These are phyloP conservation scores for Waltergamsia citrina DNA, from an alignment of 2,329 filamentous ascomycete species.

Conservation along the genomic window DNA sequence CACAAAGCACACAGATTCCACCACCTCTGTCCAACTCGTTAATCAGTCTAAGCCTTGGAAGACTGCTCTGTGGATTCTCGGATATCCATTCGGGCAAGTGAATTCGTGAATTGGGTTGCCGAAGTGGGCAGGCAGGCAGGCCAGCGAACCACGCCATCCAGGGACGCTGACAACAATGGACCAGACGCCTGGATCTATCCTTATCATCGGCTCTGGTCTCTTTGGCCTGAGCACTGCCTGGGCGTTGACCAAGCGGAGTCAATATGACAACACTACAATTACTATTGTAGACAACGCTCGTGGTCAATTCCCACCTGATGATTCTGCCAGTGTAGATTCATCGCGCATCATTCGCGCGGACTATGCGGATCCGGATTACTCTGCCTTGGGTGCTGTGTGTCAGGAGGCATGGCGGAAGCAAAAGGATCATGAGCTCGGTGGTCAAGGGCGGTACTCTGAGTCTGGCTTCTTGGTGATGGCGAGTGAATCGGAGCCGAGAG, in stretches of 20 bases:
- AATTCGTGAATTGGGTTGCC: too few relatives aligned
- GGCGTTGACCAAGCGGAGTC: slow-evolving; percentile 54
- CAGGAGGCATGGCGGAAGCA: slow-evolving; percentile 58
- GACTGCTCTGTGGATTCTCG: too few relatives aligned
- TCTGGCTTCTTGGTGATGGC: slow-evolving; percentile 58
- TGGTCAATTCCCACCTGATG: slow-evolving; percentile 47
- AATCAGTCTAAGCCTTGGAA: too few relatives aligned
- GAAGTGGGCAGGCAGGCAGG: too few relatives aligned
- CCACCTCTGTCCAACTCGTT: too few relatives aligned
- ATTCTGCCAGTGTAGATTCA: slow-evolving; percentile 52
- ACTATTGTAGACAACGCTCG: slow-evolving; percentile 49
- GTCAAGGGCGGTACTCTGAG: slow-evolving; percentile 60
- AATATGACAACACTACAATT: slow-evolving; percentile 42
- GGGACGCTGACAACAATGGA: slow-evolving; percentile 20
- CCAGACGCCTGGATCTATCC: slow-evolving; percentile 36
- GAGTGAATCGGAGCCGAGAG: slow-evolving; percentile 26
- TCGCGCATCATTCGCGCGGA: slow-evolving; percentile 62
- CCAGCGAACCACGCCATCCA: too few relatives aligned
- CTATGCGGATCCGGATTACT: slow-evolving; percentile 74
- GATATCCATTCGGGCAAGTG: too few relatives aligned
- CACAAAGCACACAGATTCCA: too few relatives aligned
- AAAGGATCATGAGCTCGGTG: slow-evolving; percentile 46
- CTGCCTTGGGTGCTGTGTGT: slow-evolving; percentile 61
- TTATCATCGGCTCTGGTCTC: slow-evolving; percentile 61
- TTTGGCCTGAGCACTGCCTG: slow-evolving; percentile 56